Evolutionary conservation across 2,329 filamentous ascomycete genomes (phyloP), one percentile per base, ranked within the genome.

Genomic region (Cercospora janseana): DNA sequence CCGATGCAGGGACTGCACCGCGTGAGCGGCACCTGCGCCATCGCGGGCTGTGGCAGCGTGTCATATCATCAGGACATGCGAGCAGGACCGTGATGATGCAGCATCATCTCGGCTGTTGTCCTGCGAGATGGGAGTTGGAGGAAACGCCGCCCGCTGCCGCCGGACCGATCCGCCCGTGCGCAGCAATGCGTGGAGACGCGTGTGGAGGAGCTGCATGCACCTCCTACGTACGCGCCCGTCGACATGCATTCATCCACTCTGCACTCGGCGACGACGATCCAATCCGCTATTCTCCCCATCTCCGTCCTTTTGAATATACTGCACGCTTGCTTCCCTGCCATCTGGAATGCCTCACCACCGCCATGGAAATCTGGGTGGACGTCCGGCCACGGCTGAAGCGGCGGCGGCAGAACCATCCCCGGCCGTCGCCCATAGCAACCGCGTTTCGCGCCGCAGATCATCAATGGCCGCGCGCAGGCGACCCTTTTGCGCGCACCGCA

Each of bases 31-130:
- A 38, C 26, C 6, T 3, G 12, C 4, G 21, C 20, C 35, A 38
- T 23, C 35, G 35, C 26, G 35, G 35, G 32, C 18, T 16, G 32
- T 23, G 21, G 4, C 20, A 15, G 2, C 20, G 26, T 21, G 18
- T 23, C 12, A 24, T n/a, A n/a, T 20, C n/a, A 18, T 13, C n/a
- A 34, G 31, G n/a, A 16, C 5, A 15, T 9, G 29, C 4, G 29
- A 15, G 4, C 15, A 16, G n/a, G n/a, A 9, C n/a, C 7, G 29
- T 21, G 18, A 47, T 47, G 44, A 40, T 16, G 23, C 24, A 15
- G 20, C 44, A 32, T 34, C 41, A 38, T 38, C 32, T 34, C 42
- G 42, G 42, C 8, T 28, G 44, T 46, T 37, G 43, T 46, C 31
- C 6, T 23, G 41, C 16, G 26, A 44, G 41, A 44, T 29, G 41